Evolutionary conservation across 768 basidiomycete species (phyloP), one percentile per base, ranked within the genome.

Genomic region (Boletus pseudo-olivaceus): DNA sequence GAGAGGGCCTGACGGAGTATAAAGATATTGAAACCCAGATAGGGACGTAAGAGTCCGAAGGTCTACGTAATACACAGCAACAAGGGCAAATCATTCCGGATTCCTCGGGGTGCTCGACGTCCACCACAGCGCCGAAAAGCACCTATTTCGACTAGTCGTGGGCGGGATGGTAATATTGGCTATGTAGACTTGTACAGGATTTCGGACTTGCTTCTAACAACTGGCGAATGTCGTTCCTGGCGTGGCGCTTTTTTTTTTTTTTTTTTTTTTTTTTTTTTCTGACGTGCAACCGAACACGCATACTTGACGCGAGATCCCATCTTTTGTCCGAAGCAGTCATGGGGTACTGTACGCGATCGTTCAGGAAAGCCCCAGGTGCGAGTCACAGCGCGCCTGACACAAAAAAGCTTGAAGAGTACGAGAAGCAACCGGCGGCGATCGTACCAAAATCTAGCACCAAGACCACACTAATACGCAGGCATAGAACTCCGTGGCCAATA

Each of bases 211-310:
- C 27, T 12, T 34, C 37, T 35, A 47, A 55, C 53, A 50, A 33
- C 46, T 20, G 32, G 34, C 23, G 15, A 50, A 33, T 15, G 34
- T 43, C 37, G 57, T 62, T 55, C 63, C 60, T 64, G 61, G 53
- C 51, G 53, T 60, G 63, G 64, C 64, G 8, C 27, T 37, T 53
- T 49, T 63, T 45, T 55, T 62, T 51, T 47, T 60, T 33, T 55
- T 62, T 51, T 47, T 60, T 33, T 63, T 45, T 55, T 62, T 51
- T 47, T 60, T 33, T 55, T 62, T 51, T 47, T 60, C 29, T 64
- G 54, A 57, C 45, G 17, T 48, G 48, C 42, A 47, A 44, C 62
- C 62, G 58, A 60, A 33, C 45, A 34, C 12, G 43, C 43, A 43
- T 9, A 11, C 55, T 49, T 40, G 51, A 52, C 30, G 52, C 61